Evolutionary conservation across 192 early-diverging fungal species (phyloP).

Genomic region (Cladochytrium replicatum): DNA sequence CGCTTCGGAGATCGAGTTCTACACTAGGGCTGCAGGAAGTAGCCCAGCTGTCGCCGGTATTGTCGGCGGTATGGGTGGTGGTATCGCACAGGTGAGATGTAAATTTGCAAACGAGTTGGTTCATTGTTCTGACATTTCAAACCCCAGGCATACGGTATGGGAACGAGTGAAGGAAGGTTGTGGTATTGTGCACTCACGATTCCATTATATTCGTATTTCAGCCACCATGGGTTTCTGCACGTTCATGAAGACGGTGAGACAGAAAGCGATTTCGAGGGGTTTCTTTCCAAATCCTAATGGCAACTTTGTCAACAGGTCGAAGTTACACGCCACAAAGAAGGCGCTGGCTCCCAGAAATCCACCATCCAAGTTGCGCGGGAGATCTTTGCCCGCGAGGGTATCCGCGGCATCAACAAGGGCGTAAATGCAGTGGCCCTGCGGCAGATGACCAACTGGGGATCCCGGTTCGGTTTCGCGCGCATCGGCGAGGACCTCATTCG

Average conservation of each 20-base stretch:
- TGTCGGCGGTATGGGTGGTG: slow-evolving; percentile 88
- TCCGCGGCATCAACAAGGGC: slow-evolving; percentile 95
- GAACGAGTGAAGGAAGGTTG: background rate
- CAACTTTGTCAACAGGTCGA: slow-evolving; percentile 62
- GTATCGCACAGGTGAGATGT: slow-evolving; percentile 61
- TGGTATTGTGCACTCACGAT: background rate
- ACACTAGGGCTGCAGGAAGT: slow-evolving; percentile 35
- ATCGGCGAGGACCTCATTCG: slow-evolving; percentile 52
- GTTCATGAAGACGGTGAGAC: slow-evolving; percentile 67
- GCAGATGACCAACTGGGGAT: slow-evolving; percentile 99
- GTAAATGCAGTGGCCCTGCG: slow-evolving; percentile 96
- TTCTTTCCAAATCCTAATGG: background rate
- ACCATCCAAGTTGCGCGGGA: slow-evolving; percentile 79
- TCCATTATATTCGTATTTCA: slow-evolving; percentile 49
- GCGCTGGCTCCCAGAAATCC: slow-evolving; percentile 45
- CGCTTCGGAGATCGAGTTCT: slow-evolving; percentile 62
- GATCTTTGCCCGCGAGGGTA: slow-evolving; percentile 87
- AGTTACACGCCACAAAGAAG: slow-evolving; percentile 87
- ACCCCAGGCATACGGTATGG: background rate
- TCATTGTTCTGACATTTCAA: background rate
- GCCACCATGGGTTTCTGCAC: slow-evolving; percentile 99
- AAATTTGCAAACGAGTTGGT: background rate
- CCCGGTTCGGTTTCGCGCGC: slow-evolving; percentile 61
- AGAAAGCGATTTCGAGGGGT: background rate
- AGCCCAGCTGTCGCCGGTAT: slow-evolving; percentile 52